Percentiles rank a stretch among this genome's conserved stretches.
Evolutionary conservation across 257 asterid species (phyloP).

Genomic region (Hygrophila difformis): DNA sequence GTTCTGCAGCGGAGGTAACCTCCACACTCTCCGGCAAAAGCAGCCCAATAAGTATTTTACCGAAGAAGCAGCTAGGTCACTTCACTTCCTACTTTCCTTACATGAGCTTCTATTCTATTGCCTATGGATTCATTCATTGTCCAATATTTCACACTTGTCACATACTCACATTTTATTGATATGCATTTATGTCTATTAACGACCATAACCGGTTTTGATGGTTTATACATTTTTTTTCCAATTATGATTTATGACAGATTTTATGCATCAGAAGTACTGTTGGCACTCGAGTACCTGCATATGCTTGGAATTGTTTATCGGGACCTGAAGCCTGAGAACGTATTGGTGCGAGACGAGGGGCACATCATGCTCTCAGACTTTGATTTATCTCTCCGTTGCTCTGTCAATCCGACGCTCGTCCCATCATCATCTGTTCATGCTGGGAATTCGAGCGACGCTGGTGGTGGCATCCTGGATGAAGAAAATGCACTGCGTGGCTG

Average conservation of each 20-base stretch:
- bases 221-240: background rate
- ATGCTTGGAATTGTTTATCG: constrained; percentile 82
- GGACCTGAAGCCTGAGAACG: constrained; percentile 81
- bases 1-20: constrained; percentile 86
- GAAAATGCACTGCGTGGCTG: constrained; percentile 26
- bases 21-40: constrained; percentile 72
- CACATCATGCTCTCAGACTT: constrained; percentile 86
- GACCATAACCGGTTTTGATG: too few species aligned
- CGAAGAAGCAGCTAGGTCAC: constrained; percentile 78
- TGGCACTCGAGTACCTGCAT: constrained; percentile 80
- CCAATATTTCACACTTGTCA: too few species aligned
- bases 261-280: constrained; percentile 65
- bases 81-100: constrained; percentile 13
- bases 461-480: constrained; percentile 21
- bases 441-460: constrained; percentile 16
- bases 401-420: constrained; percentile 72
- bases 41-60: constrained; percentile 76
- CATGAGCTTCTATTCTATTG: background rate
- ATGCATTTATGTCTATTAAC: too few species aligned
- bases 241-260: constrained; percentile 33
- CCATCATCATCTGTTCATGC: constrained; percentile 58
- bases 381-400: constrained; percentile 81
- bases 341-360: constrained; percentile 68
- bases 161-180: too few species aligned
- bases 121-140: background rate